These are phyloP conservation scores for Xylaria palmicola DNA, from an alignment of 495 filamentous ascomycete genomes.

Conservation along the genomic window DNA sequence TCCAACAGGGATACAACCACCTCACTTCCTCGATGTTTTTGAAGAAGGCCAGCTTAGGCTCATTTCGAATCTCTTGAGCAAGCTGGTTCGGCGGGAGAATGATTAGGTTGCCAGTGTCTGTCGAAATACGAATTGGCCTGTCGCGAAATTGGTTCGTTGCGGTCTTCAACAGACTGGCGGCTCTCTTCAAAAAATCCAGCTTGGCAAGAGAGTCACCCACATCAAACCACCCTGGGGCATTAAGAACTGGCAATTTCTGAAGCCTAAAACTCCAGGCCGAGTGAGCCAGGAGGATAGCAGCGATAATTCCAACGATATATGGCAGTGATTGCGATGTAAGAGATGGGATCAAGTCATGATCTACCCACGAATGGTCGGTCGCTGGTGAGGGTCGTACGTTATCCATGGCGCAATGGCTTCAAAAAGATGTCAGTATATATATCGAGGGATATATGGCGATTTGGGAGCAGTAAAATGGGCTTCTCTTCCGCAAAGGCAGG, in stretches of 20 bases:
- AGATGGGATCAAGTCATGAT: neutral
- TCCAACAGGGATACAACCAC: slow-evolving; percentile 20
- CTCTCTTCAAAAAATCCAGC: slow-evolving; percentile 1
- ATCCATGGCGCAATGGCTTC: slow-evolving; percentile 3
- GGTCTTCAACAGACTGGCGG: slow-evolving; percentile 3
- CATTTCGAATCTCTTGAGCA: slow-evolving; percentile 52
- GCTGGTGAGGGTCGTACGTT: slow-evolving; percentile 4
- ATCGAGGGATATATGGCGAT: too few relatives aligned
- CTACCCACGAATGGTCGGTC: slow-evolving; percentile 12
- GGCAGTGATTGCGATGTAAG: slow-evolving; percentile 2
- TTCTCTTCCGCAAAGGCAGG: too few relatives aligned
- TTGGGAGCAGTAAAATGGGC: too few relatives aligned
- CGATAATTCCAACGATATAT: neutral
- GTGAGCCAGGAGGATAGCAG: neutral
- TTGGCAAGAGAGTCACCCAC: slow-evolving; percentile 7
- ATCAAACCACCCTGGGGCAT: slow-evolving; percentile 8
- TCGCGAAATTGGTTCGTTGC: neutral
- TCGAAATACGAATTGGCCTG: slow-evolving; percentile 13
- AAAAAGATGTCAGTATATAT: too few relatives aligned
- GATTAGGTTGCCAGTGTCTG: slow-evolving; percentile 30
- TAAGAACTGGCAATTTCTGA: slow-evolving; percentile 6
- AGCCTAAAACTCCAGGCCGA: neutral
- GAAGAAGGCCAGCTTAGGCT: slow-evolving; percentile 36
- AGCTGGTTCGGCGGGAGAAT: slow-evolving; percentile 45
- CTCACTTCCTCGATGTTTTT: slow-evolving; percentile 1